Evolutionary conservation across 768 basidiomycete species (phyloP), one percentile per base, ranked within the genome.

Genomic region (Lentinula raphanica): DNA sequence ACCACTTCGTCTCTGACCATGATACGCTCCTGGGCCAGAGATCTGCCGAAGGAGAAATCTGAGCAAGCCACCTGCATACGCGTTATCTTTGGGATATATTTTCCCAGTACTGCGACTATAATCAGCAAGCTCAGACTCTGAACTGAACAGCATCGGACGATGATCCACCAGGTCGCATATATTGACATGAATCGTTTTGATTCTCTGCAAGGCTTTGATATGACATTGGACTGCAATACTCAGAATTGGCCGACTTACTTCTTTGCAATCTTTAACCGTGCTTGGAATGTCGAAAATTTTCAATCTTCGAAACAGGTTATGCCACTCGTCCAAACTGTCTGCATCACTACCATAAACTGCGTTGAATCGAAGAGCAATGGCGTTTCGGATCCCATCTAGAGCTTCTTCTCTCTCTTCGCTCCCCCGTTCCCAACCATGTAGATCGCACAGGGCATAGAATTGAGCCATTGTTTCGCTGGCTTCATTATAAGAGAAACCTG

Each of bases 151-250:
- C 36, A 38, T 19, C 23, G 23, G 5, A 5, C 51, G 55, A 5
- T 58, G 59, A 53, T 75, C 69, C 8, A 73, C 64, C 8, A 78
- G 59, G 58, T 78, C 76, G 3, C 76, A 69, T 17, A 77, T 63
- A 59, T 78, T 78, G 39, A 77, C 75, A 54, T 74, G 69, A 0
- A 66, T 68, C 12, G 50, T 51, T 13, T 55, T 40, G 5, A 76
- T 69, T 3, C 62, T 65, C 73, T 74, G 38, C 6, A 40, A 17
- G 42, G 17, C 21, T n/a, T 39, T 19, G 17, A 42, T 9, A 36
- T 28, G 21, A 35, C 29, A 7, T 46, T 11, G 21, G 2, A 46
- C 7, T 46, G 45, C 21, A 23, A 40, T n/a, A 17, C 15, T 23
- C 7, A 23, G 5, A 44, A 44, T 44, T 6, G 21, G 27, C n/a